Evolutionary conservation across 495 filamentous ascomycete genomes (phyloP).

Genomic region (Tuber calosporum): DNA sequence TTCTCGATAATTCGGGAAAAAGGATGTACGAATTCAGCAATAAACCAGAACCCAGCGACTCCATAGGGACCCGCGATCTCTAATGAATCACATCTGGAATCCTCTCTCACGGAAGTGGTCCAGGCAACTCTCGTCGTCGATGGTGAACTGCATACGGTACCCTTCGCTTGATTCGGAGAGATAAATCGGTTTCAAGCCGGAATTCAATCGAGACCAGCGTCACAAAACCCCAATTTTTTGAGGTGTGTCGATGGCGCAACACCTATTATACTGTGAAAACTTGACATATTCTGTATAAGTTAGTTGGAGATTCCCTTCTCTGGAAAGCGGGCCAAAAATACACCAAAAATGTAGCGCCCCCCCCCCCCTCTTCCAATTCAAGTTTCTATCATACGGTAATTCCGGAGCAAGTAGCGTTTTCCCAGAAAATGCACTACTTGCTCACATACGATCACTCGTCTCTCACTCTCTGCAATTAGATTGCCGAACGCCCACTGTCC

Average conservation of each 20-base stretch:
- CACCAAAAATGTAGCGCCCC: no score
- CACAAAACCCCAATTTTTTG: no score
- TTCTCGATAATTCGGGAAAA: neutral
- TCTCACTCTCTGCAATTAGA: neutral
- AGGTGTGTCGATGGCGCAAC: no score
- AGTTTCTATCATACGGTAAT: no score
- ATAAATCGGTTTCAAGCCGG: neutral
- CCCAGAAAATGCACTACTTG: neutral
- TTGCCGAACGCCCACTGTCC: neutral
- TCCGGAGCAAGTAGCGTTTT: neutral
- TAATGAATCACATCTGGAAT: neutral
- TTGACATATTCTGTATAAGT: no score
- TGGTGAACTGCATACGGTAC: no score
- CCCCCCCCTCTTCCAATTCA: no score
- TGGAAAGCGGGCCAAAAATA: no score
- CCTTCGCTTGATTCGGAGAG: neutral
- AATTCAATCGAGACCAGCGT: neutral
- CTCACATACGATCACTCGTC: neutral
- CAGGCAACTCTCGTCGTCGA: neutral
- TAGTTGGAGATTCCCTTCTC: no score
- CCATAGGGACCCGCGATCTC: neutral
- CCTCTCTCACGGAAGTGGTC: neutral
- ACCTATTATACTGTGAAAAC: no score
- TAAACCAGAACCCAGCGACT: neutral
- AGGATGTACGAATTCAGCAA: neutral